A percentile compares a stretch with the other conserved stretches of the same genome.
These are phyloP conservation scores for Colletotrichum scovillei DNA, from an alignment of 2,329 filamentous ascomycete genomes.

Conservation along the genomic window DNA sequence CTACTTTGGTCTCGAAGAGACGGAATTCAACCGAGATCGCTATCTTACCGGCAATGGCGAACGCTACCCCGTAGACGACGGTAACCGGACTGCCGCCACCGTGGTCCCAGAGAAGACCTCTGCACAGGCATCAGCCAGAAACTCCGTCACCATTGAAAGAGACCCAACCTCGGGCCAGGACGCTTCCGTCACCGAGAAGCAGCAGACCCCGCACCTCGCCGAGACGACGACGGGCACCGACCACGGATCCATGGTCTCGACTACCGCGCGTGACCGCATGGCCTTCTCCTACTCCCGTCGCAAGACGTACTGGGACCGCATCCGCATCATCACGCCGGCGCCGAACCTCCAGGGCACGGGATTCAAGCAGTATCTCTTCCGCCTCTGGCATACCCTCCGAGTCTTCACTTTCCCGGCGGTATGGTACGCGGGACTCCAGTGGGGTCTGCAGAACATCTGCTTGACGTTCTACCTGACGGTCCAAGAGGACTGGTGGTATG, in stretches of 20 bases:
- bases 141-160: background rate
- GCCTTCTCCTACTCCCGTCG: constrained; percentile 43
- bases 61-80: constrained; percentile 35
- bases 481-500: constrained; percentile 66
- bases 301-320: constrained; percentile 66
- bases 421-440: constrained; percentile 67
- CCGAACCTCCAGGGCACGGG: constrained; percentile 64
- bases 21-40: constrained; percentile 56
- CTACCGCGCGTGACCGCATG: constrained; percentile 37
- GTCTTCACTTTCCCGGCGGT: constrained; percentile 69
- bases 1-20: constrained; percentile 65
- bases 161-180: background rate
- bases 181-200: background rate
- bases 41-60: constrained; percentile 45
- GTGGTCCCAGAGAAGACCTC: constrained; percentile 36
- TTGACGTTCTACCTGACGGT: constrained; percentile 69
- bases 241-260: constrained; percentile 28
- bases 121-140: background rate
- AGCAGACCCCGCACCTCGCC: constrained; percentile 16
- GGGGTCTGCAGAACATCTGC: constrained; percentile 71
- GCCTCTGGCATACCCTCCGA: constrained; percentile 66
- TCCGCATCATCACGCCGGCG: constrained; percentile 65
- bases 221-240: constrained; percentile 20
- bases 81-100: background rate
- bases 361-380: constrained; percentile 63